Percentiles rank a stretch among this genome's conserved stretches.
Evolutionary conservation across 1,139 yeast species (phyloP).

Genomic region (Sugiyamaella paludigena): DNA sequence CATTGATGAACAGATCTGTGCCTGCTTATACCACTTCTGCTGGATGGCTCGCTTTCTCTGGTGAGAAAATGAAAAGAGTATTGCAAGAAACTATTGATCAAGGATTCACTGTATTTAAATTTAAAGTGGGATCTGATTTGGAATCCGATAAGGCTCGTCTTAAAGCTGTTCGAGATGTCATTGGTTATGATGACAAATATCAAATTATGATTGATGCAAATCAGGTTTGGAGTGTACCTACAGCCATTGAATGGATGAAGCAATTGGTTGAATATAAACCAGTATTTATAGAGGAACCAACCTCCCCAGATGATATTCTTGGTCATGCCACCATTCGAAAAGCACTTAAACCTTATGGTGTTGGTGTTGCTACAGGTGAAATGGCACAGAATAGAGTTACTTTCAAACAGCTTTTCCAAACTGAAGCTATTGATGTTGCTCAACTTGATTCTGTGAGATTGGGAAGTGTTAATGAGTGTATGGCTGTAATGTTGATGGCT

Average conservation of each 20-base stretch:
- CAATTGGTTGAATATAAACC: constrained; percentile 38
- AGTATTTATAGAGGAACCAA: constrained; percentile 41
- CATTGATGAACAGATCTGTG: constrained; percentile 36
- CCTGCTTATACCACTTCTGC: constrained; percentile 45
- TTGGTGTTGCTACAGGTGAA: constrained; percentile 41
- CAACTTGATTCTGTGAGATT: constrained; percentile 40
- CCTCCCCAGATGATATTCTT: constrained; percentile 39
- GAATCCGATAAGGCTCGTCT: constrained; percentile 37
- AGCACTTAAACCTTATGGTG: constrained; percentile 37
- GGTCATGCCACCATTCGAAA: constrained; percentile 38
- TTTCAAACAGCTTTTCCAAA: constrained; percentile 38
- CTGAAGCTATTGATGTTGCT: constrained; percentile 38
- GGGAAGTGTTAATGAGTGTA: constrained; percentile 40
- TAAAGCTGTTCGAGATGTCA: constrained; percentile 38
- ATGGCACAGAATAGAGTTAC: constrained; percentile 40
- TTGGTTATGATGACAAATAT: constrained; percentile 36
- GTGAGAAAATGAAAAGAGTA: constrained; percentile 38
- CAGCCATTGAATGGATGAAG: constrained; percentile 40
- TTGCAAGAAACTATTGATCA: constrained; percentile 35
- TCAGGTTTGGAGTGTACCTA: constrained; percentile 42
- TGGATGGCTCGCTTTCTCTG: constrained; percentile 43
- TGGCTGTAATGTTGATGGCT: constrained; percentile 40
- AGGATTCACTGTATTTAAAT: constrained; percentile 41
- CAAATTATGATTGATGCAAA: constrained; percentile 37
- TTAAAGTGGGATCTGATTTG: constrained; percentile 41